Conservation (phyloP, 371 early-diverging fungal genomes). For the Phascolomyces articulosus region DNA sequence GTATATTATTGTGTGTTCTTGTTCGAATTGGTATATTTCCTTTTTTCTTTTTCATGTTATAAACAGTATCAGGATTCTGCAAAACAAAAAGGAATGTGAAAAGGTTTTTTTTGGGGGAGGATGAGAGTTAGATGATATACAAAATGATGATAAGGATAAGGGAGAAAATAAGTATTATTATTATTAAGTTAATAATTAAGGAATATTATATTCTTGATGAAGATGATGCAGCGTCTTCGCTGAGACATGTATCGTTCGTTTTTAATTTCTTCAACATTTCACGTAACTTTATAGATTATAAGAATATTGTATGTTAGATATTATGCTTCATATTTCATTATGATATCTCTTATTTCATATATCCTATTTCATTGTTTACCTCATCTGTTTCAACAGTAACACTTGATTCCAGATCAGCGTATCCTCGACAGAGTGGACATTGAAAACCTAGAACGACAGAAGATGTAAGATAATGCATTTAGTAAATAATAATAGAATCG, state of each 20-base stretch:
- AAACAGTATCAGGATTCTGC: conserved; percentile 6
- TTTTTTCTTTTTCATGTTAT: conserved; percentile 5
- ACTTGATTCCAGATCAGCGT: conserved; percentile 84
- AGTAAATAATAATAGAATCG: too few species aligned
- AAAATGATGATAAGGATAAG: too few species aligned
- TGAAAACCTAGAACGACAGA: too few species aligned
- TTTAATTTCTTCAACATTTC: neutral
- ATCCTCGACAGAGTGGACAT: conserved; percentile 94
- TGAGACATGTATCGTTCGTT: neutral
- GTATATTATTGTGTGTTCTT: neutral
- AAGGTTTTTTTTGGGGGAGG: neutral
- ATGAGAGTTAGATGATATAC: neutral
- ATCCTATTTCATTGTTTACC: conserved; percentile 12
- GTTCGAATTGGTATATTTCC: too few species aligned
- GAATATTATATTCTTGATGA: neutral
- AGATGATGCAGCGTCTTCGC: neutral
- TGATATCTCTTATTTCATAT: too few species aligned
- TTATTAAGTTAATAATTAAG: neutral
- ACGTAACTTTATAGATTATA: neutral
- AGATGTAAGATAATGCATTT: too few species aligned
- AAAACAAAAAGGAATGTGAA: neutral
- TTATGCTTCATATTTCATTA: too few species aligned
- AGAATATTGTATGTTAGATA: too few species aligned
- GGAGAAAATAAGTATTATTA: neutral
- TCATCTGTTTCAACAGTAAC: conserved; percentile 62